Base-by-base conservation (phyloP, 129 eudicot species). In the Arctium lappa region DNA sequence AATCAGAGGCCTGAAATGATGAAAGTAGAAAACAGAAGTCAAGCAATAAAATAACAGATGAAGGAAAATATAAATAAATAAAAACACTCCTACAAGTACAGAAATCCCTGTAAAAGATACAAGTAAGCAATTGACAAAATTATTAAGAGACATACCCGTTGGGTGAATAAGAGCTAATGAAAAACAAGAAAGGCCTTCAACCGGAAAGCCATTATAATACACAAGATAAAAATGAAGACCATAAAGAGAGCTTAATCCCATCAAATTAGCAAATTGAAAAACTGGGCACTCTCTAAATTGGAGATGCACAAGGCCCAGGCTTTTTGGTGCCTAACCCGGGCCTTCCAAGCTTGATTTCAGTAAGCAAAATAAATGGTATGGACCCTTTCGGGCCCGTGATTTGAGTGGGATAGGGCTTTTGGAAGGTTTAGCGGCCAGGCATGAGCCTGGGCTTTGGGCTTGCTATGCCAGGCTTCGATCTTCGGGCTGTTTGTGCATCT, bases 1-100 rank as follows among this genome's bases (percentile, higher is more conserved):
- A 85, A 96, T 96, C 68, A 96, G 80, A 15, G 99, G 99, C 90
- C 99, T 95, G 87, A 31, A 86, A n/a, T 29, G 15, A 80, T 46
- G 65, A 50, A 78, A 27, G 29, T 13, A 27, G 10, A 73, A n/a
- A 39, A 69, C 27, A n/a, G 30, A 22, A 79, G 78, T 79, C 86
- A 86, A 65, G 31, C 15, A 36, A 50, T 33, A 10, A 76, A 62
- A 75, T 13, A 32, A 40, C 8, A 10, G 27, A 72, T 1, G 8
- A 4, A 8, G 3, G 1, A 27, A 40, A 73, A 13, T 1, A 39
- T 22, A 22, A 39, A 40, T 5, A 30, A 74, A 56, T 5, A 15
- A 13, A 53, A n/a, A 38, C 30, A 15, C 60, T 74, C 8, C 63
- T 39, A 39, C 29, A 73, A 66, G 75, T 15, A 2, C 3, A 11